These are phyloP conservation scores for Bruguiera parviflora DNA, from an alignment of 345 rosid species.

Conservation along the genomic window DNA sequence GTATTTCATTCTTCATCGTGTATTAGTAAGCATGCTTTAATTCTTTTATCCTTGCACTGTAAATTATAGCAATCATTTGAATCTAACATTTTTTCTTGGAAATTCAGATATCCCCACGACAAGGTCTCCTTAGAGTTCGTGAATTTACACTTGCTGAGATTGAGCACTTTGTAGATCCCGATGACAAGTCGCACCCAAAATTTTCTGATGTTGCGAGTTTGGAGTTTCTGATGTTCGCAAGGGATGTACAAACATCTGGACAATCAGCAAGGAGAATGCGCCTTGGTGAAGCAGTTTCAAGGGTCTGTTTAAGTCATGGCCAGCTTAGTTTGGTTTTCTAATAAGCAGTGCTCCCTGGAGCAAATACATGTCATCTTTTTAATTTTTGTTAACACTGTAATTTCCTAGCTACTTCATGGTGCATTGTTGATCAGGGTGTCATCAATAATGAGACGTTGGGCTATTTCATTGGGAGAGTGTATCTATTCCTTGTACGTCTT, in stretches of 20 bases:
- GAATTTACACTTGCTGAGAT: constrained; percentile 95
- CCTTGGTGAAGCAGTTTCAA: constrained; percentile 75
- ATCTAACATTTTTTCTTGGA: not conserved
- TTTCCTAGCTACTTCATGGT: constrained; percentile 1
- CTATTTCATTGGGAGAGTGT: constrained; percentile 82
- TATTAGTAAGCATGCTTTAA: not conserved
- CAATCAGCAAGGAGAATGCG: constrained; percentile 51
- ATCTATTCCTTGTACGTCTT: constrained; percentile 62
- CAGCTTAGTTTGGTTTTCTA: not conserved
- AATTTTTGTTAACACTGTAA: not conserved
- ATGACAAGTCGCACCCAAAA: constrained; percentile 82
- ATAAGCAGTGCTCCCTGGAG: constrained; percentile 45
- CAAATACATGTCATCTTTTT: not conserved
- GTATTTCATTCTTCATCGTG: not conserved
- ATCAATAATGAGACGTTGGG: constrained; percentile 83
- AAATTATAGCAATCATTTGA: not conserved
- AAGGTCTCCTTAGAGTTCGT: constrained; percentile 92
- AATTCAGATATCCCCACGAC: constrained; percentile 88
- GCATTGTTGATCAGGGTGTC: constrained; percentile 49
- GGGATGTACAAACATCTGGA: constrained; percentile 74
- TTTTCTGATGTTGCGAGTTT: constrained; percentile 57
- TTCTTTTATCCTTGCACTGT: not conserved
- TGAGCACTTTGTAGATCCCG: constrained; percentile 97
- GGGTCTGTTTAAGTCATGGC: constrained; percentile 28
- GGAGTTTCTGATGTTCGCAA: constrained; percentile 80